Base-by-base conservation (phyloP, 176 grass and related monocot species). In the Tillandsia leiboldiana region DNA sequence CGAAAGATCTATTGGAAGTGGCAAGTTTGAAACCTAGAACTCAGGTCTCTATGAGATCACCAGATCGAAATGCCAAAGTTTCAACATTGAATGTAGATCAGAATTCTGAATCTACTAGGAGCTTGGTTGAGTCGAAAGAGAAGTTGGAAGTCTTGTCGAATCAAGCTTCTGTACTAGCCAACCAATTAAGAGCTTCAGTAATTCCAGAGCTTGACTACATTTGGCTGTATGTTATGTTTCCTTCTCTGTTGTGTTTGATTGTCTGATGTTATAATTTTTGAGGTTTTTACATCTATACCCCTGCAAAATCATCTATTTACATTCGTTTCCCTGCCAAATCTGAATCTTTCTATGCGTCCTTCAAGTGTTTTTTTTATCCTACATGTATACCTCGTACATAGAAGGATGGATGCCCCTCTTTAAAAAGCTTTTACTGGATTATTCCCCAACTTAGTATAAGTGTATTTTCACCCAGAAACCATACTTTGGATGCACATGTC, bases 221-320 rank as follows among this genome's bases (percentile, higher is more conserved):
- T 72, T 96, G 92, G 92, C 92, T 87, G 92, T 96, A 96, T 69
- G 88, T 18, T 26, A 52, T 82, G n/a, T 81, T 81, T 33, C 59
- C 64, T 70, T 70, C 22, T 42, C 33, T 42, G 33, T 5, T 42
- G 5, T 42, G 33, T 6, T 42, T 42, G 33, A 42, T 42, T 42
- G 33, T 42, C 33, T 42, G 33, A 42, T 42, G 33, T 42, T 42
- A 42, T 42, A 42, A 42, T 42, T 42, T 42, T 42, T 42, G 33
- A 42, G 4, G 33, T 7, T 42, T 7, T 42, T 42, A 42, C 33
- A 42, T 42, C 33, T 42, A 42, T 42, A 42, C 33, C 33, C 29
- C 29, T 33, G 33, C 33, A 7, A 42, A 42, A 42, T 42, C 7
- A 42, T 42, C 33, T 42, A 42, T 42, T 42, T 42, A 42, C 33